Percentiles rank a stretch among this genome's conserved stretches.
These are phyloP conservation scores for Suillus lakei DNA, from an alignment of 768 basidiomycete genomes.

Conservation along the genomic window DNA sequence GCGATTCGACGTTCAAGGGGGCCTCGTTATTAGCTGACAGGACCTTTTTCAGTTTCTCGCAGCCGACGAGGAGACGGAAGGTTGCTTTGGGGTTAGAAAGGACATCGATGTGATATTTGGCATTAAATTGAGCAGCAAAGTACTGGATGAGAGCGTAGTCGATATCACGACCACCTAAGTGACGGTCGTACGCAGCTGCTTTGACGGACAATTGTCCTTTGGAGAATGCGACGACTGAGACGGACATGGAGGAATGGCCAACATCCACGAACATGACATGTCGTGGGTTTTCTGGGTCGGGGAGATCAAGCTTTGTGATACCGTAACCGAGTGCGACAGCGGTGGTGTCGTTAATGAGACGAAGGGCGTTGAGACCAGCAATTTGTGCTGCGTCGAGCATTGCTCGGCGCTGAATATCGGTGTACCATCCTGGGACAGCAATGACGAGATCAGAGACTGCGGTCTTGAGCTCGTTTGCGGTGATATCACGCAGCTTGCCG, in stretches of 20 bases:
- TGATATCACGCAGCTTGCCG: slow-evolving; percentile 88
- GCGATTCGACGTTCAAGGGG: slow-evolving; percentile 90
- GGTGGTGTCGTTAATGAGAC: slow-evolving; percentile 97
- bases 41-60: slow-evolving; percentile 96
- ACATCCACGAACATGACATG: slow-evolving; percentile 95
- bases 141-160: slow-evolving; percentile 89
- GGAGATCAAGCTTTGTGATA: slow-evolving; percentile 98
- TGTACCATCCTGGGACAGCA: slow-evolving; percentile 96
- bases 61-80: slow-evolving; percentile 87
- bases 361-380: slow-evolving; percentile 87
- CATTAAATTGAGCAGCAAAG: slow-evolving; percentile 91
- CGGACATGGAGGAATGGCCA: slow-evolving; percentile 91
- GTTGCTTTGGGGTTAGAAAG: slow-evolving; percentile 87
- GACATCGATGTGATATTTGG: slow-evolving; percentile 99
- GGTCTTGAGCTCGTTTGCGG: slow-evolving; percentile 82
- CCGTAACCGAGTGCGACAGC: slow-evolving; percentile 97
- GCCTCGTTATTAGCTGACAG: slow-evolving; percentile 92
- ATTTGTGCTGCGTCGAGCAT: slow-evolving; percentile 89
- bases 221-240: slow-evolving; percentile 88
- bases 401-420: slow-evolving; percentile 91
- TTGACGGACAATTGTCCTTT: slow-evolving; percentile 92
- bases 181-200: slow-evolving; percentile 86
- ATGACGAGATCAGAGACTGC: slow-evolving; percentile 92
- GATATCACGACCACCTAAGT: slow-evolving; percentile 96
- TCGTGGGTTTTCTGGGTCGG: slow-evolving; percentile 77